Evolutionary conservation across 208 protist species (phyloP).

Genomic region (Trypanosomatidae sp.): DNA sequence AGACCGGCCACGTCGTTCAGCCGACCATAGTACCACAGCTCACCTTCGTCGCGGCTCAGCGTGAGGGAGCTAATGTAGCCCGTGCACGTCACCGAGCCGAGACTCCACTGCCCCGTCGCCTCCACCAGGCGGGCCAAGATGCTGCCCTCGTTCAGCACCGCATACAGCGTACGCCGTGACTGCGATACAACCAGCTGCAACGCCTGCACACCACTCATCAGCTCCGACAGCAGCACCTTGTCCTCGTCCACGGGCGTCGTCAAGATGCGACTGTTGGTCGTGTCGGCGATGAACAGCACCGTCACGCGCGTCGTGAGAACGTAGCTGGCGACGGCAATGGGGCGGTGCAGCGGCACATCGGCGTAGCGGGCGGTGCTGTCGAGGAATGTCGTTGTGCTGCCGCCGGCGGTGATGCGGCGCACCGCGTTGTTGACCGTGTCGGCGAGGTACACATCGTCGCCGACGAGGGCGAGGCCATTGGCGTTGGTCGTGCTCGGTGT

Average conservation of each 20-base stretch:
- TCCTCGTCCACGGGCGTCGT: slow-evolving; percentile 1
- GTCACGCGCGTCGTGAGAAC: neutral
- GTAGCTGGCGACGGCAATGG: neutral
- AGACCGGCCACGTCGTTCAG: neutral
- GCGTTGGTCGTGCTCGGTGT: neutral
- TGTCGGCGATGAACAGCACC: slow-evolving; percentile 29
- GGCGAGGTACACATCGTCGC: slow-evolving; percentile 16
- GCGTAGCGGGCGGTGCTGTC: neutral
- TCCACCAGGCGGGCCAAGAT: neutral
- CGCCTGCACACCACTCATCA: neutral
- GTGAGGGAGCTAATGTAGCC: slow-evolving; percentile 1
- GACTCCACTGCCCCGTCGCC: neutral
- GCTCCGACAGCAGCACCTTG: neutral
- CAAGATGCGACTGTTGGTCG: slow-evolving; percentile 15
- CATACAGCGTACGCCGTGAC: neutral
- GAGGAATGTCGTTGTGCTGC: slow-evolving; percentile 18
- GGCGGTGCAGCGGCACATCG: neutral
- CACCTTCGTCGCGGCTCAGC: slow-evolving; percentile 2
- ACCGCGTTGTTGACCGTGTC: slow-evolving; percentile 44
- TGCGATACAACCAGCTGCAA: neutral
- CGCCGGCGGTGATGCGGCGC: slow-evolving; percentile 15
- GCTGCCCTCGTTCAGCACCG: neutral
- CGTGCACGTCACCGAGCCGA: neutral
- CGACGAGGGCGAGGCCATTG: slow-evolving; percentile 10
- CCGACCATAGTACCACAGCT: slow-evolving; percentile 5